Base-by-base conservation (phyloP, 805 yeast genomes). In the Schwanniomyces pseudopolymorphus region DNA sequence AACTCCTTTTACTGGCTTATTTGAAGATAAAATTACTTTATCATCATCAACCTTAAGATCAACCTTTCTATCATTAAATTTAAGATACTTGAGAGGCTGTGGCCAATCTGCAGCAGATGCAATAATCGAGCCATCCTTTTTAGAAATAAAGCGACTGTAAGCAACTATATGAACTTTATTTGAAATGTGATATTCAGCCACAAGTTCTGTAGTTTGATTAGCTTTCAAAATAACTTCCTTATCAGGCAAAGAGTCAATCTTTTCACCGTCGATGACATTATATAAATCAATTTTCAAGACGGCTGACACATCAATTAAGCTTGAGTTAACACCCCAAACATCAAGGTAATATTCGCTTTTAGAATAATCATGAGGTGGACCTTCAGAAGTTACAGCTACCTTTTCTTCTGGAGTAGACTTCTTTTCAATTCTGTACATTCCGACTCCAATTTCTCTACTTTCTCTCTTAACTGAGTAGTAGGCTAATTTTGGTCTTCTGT, bases 401-500 rank as follows among this genome's bases (percentile, higher is more conserved):
- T 52, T 51, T 26, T 45, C 42, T 3, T 26, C 43, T 8, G 25
- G 42, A 46, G 28, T 45, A 46, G 10, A 38, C 33, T 14, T 44
- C 42, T 20, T 48, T 36, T 25, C 51, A 21, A 51, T 52, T 46
- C 77, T 54, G 45, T 63, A 60, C 49, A 70, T 57, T 4, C 77
- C 79, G 4, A 71, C 44, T 20, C 56, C 58, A 5, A 67, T 48
- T 9, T 67, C 56, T n/a, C 54, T 39, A 44, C 66, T 58, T 47
- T 74, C 78, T 51, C 82, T 64, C 53, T 73, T 75, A 26, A 77
- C 62, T 1, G 79, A 71, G 52, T 72, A 78, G 53, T 70, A 78
- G 0, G 74, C 76, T 46, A 78, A 52, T 54, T 78, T 78, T 5
- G 78, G 79, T 22, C 72, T 56, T 33, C 55, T 56, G 44, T 60